These are phyloP conservation scores for Vanderwaltozyma tropicalis DNA, from an alignment of 805 yeast genomes.

Conservation along the genomic window DNA sequence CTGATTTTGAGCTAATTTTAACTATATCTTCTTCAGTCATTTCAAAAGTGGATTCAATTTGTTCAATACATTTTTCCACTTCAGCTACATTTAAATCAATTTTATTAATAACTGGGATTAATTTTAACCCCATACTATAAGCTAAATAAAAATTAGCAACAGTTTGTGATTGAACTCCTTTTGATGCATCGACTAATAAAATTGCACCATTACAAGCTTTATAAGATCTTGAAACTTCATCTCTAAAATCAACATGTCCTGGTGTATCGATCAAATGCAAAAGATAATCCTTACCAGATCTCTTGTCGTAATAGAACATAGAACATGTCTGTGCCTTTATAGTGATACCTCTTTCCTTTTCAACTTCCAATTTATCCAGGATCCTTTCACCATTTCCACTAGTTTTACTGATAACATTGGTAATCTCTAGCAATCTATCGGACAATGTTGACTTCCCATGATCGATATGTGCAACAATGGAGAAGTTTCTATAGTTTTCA, in stretches of 20 bases:
- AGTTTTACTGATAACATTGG: constrained; percentile 64
- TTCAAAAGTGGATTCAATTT: constrained; percentile 78
- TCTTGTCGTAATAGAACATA: constrained; percentile 64
- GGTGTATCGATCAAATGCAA: constrained; percentile 93
- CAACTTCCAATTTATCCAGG: constrained; percentile 85
- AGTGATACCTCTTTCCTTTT: constrained; percentile 91
- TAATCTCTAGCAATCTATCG: constrained; percentile 76
- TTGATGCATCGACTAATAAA: constrained; percentile 83
- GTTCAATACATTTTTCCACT: constrained; percentile 67
- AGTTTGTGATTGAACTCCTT: constrained; percentile 96
- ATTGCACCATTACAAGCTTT: constrained; percentile 96
- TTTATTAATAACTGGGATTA: constrained; percentile 85
- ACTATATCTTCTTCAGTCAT: constrained; percentile 63
- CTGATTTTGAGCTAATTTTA: constrained; percentile 88
- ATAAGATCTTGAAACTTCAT: constrained; percentile 83
- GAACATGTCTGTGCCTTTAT: constrained; percentile 95
- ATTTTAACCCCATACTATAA: constrained; percentile 66
- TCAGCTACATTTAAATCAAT: constrained; percentile 80
- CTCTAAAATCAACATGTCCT: constrained; percentile 90
- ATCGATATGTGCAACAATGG: constrained; percentile 94
- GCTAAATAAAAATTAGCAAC: constrained; percentile 95
- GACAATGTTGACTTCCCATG: constrained; percentile 82
- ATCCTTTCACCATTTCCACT: constrained; percentile 57
- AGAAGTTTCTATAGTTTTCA: constrained; percentile 76
- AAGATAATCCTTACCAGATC: constrained; percentile 58